A percentile compares a stretch with the other conserved stretches of the same genome.
Conservation (phyloP, 176 grass and related monocot species). For the Oryza meyeriana region DNA sequence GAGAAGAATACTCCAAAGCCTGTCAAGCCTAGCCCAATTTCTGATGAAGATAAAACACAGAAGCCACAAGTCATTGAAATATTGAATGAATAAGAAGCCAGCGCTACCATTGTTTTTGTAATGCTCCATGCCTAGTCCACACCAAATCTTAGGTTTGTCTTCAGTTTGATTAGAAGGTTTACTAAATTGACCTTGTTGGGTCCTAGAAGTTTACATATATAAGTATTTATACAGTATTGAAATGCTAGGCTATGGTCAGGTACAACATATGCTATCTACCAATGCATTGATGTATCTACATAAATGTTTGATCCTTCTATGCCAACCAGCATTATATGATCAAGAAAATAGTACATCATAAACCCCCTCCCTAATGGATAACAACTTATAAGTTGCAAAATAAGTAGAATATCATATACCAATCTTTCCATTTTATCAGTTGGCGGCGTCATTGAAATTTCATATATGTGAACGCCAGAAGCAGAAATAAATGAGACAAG, state of each 20-base stretch:
- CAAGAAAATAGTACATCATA: not conserved
- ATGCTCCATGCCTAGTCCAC: not conserved
- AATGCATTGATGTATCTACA: not conserved
- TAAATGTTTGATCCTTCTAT: not conserved
- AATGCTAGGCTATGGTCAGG: not conserved
- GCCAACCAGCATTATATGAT: not conserved
- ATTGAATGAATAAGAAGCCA: conserved; percentile 7
- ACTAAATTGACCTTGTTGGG: not conserved
- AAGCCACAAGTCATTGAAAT: conserved; percentile 7
- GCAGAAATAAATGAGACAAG: not conserved
- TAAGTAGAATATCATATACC: not conserved
- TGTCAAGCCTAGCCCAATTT: conserved; percentile 90
- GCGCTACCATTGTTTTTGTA: not conserved
- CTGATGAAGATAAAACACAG: conserved; percentile 41
- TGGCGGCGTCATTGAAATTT: not conserved
- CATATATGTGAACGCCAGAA: not conserved
- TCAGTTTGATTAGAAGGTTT: conserved; percentile 10
- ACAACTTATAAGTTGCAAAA: not conserved
- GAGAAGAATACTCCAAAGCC: conserved; percentile 98
- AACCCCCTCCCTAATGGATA: not conserved
- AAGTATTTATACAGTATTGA: not conserved
- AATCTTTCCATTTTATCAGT: not conserved
- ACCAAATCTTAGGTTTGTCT: not conserved
- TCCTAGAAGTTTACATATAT: not conserved
- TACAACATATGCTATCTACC: not conserved